Percentiles rank a stretch among this genome's conserved stretches.
These are phyloP conservation scores for Trichosporon coremiiforme DNA, from an alignment of 1,284 basidiomycete species.

Conservation along the genomic window DNA sequence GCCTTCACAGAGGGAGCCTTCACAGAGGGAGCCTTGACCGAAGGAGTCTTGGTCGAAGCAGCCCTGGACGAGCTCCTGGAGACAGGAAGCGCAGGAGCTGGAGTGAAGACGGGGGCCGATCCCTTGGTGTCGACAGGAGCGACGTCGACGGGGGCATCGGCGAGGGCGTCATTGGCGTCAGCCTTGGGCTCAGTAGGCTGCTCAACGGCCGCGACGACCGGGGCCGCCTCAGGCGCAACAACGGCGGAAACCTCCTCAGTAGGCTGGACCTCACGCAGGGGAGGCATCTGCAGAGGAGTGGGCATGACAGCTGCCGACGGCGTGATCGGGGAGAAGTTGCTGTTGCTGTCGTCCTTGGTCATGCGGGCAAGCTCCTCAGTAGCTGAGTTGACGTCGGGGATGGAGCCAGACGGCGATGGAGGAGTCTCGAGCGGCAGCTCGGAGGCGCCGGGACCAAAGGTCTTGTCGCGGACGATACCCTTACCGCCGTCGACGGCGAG, in stretches of 20 bases:
- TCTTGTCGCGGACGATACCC: conserved; percentile 14
- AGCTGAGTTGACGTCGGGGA: conserved; percentile 1
- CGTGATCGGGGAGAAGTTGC: neutral
- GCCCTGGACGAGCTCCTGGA: neutral
- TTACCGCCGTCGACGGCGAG: neutral
- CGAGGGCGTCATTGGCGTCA: neutral
- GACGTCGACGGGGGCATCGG: conserved; percentile 12
- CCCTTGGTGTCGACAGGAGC: conserved; percentile 10
- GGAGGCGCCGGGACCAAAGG: neutral
- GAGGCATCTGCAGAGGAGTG: neutral
- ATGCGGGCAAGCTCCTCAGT: conserved; percentile 13
- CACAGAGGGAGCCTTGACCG: neutral
- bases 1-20: conserved; percentile 4
- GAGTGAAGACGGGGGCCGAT: neutral
- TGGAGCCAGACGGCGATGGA: neutral
- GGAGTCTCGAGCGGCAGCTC: neutral
- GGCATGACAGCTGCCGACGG: neutral
- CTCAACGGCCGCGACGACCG: neutral
- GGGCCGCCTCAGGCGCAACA: neutral
- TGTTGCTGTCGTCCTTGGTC: neutral
- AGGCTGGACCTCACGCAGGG: neutral
- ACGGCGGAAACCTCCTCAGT: neutral
- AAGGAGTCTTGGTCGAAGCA: neutral
- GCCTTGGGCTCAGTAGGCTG: neutral
- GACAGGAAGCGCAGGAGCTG: neutral